phyloP scores from a whole-genome alignment of 495 filamentous ascomycete genomes.

The Lasiosphaeria hispida region DNA sequence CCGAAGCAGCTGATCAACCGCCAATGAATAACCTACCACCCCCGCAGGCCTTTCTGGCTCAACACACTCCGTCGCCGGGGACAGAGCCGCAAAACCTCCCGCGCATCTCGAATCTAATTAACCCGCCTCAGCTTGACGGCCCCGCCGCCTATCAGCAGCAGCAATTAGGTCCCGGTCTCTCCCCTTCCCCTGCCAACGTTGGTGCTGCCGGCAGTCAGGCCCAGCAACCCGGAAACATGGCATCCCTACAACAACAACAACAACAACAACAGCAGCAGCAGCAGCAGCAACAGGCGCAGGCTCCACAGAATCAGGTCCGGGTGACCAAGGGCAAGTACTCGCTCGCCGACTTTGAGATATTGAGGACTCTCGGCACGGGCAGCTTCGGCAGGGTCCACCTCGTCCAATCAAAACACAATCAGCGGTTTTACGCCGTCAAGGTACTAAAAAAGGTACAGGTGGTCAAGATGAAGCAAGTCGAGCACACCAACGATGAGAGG shows the following conservation, averaged over 20 bases:
- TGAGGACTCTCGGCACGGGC: constrained; percentile 90
- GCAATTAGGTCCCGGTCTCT: constrained; percentile 14
- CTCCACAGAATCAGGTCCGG: constrained; percentile 41
- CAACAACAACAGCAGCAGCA: constrained; percentile 24
- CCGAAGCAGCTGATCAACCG: constrained; percentile 35
- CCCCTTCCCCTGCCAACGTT: constrained; percentile 28
- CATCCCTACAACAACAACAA: constrained; percentile 17
- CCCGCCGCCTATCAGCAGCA: constrained; percentile 30
- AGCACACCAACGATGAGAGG: constrained; percentile 97
- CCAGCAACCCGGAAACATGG: not conserved
- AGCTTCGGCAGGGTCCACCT: constrained; percentile 96
- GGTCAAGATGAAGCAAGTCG: constrained; percentile 99
- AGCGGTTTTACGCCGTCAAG: constrained; percentile 96
- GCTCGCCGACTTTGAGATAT: constrained; percentile 79
- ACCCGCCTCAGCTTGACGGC: constrained; percentile 56
- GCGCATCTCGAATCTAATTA: constrained; percentile 69
- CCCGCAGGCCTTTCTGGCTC: constrained; percentile 30
- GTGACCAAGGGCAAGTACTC: constrained; percentile 98
- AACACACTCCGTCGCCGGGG: constrained; percentile 35
- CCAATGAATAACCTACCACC: constrained; percentile 38
- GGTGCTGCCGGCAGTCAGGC: constrained; percentile 21
- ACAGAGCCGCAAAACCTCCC: constrained; percentile 57
- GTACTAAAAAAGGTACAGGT: constrained; percentile 98
- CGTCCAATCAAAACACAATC: constrained; percentile 95
- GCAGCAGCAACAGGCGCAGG: constrained; percentile 14